Base-by-base conservation (phyloP, 306 rosid genomes). In the Rosa lucieae region DNA sequence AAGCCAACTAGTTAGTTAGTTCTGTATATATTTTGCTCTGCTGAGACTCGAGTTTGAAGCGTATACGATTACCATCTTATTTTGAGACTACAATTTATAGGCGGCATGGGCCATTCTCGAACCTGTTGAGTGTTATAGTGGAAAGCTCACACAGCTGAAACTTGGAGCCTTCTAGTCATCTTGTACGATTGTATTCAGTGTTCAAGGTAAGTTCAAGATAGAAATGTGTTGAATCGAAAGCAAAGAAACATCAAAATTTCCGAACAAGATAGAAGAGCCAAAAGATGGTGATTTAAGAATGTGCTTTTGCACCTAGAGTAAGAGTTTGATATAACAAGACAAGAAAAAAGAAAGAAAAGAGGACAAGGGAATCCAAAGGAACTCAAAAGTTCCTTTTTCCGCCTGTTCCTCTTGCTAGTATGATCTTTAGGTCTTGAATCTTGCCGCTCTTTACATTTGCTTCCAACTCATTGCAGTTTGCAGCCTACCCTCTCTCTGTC, bases 361-460 rank as follows among this genome's bases (percentile, higher is more conserved):
- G 87, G 84, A 84, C 83, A 85, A 78, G 88, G 87, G 89, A 85
- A 75, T 85, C 62, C 80, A 53, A 82, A 78, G 80, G 88, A 90
- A 87, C 86, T 73, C 67, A 79, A 80, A 73, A 70, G 85, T 77
- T 81, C 84, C 78, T 62, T 77, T 75, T 82, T 82, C 85, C 88
- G 84, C 87, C 81, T 49, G 81, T 82, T 84, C 87, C 88, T 83
- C 91, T 77, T 62, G 71, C 62, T 48, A 80, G 85, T 84, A 83
- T 88, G 73, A 71, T 73, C 72, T 72, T 83, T 79, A 80, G 17
- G 78, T 79, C 84, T 78, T 65, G 26, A 87, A 56, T 85, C 89
- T 85, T 82, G 86, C 97, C 89, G 96, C 92, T 78, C 85, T 94
- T 88, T 94, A 92, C 97, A 94, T 86, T 88, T 88, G 85, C 88